These are phyloP conservation scores for Metschnikowia shivogae DNA, from an alignment of 805 yeast species.

Conservation along the genomic window DNA sequence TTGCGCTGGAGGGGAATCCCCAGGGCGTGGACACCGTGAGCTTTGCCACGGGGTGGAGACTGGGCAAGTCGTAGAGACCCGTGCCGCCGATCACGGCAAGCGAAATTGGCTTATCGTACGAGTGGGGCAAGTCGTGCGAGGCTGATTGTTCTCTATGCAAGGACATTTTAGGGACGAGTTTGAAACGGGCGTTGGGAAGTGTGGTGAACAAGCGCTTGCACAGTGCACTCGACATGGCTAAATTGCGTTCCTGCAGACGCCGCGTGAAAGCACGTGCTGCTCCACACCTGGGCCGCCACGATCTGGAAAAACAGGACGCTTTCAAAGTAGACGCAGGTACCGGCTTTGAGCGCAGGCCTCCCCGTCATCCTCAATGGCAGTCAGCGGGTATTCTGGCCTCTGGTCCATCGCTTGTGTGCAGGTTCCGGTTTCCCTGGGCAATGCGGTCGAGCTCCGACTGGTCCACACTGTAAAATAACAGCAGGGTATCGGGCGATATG, in stretches of 20 bases:
- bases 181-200: neutral
- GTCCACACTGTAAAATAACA: too few relatives aligned
- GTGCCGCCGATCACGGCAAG: conserved; percentile 97
- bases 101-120: conserved; percentile 61
- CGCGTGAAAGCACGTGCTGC: neutral
- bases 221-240: neutral
- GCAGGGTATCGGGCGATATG: too few relatives aligned
- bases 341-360: too few relatives aligned
- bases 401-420: too few relatives aligned
- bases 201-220: neutral
- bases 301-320: too few relatives aligned
- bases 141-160: conserved; percentile 31
- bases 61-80: conserved; percentile 86
- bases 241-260: conserved; percentile 2
- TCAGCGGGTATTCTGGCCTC: too few relatives aligned
- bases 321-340: too few relatives aligned
- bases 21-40: conserved; percentile 87
- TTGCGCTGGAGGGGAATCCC: conserved; percentile 95
- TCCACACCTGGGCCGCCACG: too few relatives aligned
- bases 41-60: conserved; percentile 80
- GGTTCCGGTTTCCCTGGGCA: too few relatives aligned
- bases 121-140: conserved; percentile 41
- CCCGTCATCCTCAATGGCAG: too few relatives aligned
- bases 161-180: conserved; percentile 24
- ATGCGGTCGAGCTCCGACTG: too few relatives aligned